These are phyloP conservation scores for Lactarius tabidus DNA, from an alignment of 768 basidiomycete species.

Conservation along the genomic window DNA sequence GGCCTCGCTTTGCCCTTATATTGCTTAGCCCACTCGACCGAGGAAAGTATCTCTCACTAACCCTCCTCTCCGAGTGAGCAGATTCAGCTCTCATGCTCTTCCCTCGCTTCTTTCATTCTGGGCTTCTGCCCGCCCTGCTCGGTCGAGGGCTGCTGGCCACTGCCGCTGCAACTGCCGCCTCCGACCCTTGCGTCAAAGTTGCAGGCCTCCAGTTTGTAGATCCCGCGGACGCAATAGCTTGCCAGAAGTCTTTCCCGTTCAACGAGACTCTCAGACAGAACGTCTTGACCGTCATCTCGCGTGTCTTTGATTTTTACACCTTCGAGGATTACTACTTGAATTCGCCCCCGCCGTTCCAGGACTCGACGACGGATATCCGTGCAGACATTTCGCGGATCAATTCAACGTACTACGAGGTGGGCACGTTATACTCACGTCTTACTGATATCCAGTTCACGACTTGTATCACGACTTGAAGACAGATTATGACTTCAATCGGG, in stretches of 20 bases:
- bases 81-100: background rate
- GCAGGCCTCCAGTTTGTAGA: constrained; percentile 41
- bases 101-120: background rate
- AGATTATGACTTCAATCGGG: constrained; percentile 62
- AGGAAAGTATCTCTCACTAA: background rate
- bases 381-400: constrained; percentile 46
- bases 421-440: background rate
- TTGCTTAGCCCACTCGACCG: background rate
- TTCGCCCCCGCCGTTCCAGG: constrained; percentile 37
- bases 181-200: constrained; percentile 36
- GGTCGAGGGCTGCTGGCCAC: background rate
- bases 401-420: constrained; percentile 43
- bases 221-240: constrained; percentile 53
- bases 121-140: background rate
- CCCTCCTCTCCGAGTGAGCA: background rate
- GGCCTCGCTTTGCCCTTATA: background rate
- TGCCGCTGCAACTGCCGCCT: background rate
- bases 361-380: constrained; percentile 51
- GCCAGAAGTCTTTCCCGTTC: constrained; percentile 37
- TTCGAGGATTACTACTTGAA: constrained; percentile 39
- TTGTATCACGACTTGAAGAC: constrained; percentile 38
- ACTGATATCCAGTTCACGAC: background rate
- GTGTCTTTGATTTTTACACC: constrained; percentile 39
- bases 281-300: constrained; percentile 33
- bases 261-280: constrained; percentile 39